Evolutionary conservation across 345 rosid genomes (phyloP).

Genomic region (Rhodamnia argentea): DNA sequence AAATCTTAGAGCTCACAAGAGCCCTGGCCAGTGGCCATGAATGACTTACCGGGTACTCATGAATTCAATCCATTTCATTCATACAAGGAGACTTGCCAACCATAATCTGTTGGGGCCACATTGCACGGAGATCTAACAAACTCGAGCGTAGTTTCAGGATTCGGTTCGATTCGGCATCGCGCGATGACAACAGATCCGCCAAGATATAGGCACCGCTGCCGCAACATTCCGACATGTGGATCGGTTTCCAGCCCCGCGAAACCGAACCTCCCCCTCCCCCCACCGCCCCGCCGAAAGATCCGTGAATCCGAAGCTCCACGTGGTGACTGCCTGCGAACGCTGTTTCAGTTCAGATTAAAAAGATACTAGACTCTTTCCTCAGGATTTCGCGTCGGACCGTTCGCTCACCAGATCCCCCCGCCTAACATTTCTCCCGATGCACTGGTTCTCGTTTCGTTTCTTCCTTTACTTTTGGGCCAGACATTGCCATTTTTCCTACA

Average conservation of each 20-base stretch:
- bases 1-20: neutral
- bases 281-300: neutral
- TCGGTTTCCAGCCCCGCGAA: neutral
- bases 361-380: neutral
- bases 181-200: neutral
- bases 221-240: neutral
- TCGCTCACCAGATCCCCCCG: neutral
- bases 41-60: neutral
- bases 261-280: neutral
- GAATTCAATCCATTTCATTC: neutral
- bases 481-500: too few relatives aligned
- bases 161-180: neutral
- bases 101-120: accelerated
- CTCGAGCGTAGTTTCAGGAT: neutral
- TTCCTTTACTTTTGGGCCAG: neutral
- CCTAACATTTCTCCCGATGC: neutral
- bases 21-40: too few relatives aligned
- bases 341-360: neutral
- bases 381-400: neutral
- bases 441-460: neutral
- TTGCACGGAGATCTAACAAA: neutral
- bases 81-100: accelerated
- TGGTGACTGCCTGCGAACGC: neutral
- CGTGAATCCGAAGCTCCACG: neutral
- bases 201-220: neutral